These are phyloP conservation scores for Puccinia polysora DNA, from an alignment of 1,284 basidiomycete species.

Conservation along the genomic window DNA sequence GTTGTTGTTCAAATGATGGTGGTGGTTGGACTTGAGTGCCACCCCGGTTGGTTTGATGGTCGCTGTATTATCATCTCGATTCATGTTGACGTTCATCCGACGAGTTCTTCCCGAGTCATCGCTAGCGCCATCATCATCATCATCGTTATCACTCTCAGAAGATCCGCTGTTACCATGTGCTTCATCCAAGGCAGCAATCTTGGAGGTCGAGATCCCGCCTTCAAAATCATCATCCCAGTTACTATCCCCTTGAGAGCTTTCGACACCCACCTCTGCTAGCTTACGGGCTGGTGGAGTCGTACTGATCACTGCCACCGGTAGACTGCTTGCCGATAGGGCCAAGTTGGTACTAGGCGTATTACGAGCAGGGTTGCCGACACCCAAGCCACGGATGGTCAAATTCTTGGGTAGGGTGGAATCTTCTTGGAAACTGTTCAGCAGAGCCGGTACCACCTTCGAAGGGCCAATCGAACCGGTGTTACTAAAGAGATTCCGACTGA, in stretches of 20 bases:
- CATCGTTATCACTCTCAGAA: conserved; percentile 55
- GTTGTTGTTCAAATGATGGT: not conserved
- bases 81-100: conserved; percentile 3
- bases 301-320: conserved; percentile 46
- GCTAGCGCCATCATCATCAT: conserved; percentile 47
- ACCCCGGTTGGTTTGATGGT: conserved; percentile 46
- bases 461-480: conserved; percentile 22
- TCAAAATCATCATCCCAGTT: conserved; percentile 97
- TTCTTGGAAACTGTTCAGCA: conserved; percentile 8
- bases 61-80: conserved; percentile 46
- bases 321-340: conserved; percentile 44
- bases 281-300: conserved; percentile 47
- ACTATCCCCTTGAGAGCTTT: conserved; percentile 68
- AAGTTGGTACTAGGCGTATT: conserved; percentile 45
- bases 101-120: not conserved
- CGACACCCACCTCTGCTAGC: conserved; percentile 58
- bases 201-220: conserved; percentile 79
- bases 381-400: conserved; percentile 34
- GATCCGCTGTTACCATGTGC: conserved; percentile 3
- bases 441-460: conserved; percentile 8
- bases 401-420: conserved; percentile 37
- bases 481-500: conserved; percentile 13
- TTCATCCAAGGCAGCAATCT: conserved; percentile 59
- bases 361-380: conserved; percentile 30
- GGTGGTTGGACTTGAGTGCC: not conserved